These are phyloP conservation scores for Nidula niveotomentosa DNA, from an alignment of 1,284 basidiomycete species.

Conservation along the genomic window DNA sequence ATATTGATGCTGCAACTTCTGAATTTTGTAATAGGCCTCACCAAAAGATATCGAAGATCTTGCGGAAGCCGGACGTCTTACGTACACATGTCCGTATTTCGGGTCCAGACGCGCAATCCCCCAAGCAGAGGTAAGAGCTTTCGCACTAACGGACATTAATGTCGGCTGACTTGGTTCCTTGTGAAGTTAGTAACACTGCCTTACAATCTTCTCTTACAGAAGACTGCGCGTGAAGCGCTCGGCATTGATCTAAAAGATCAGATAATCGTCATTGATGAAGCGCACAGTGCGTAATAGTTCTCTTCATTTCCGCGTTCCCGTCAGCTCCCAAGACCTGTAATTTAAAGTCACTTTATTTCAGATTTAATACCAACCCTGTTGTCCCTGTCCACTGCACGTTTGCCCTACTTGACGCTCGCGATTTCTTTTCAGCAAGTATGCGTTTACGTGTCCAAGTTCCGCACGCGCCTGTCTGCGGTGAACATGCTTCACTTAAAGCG, in stretches of 20 bases:
- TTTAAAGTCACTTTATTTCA: conserved; percentile 23
- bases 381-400: conserved; percentile 76
- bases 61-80: conserved; percentile 64
- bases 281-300: conserved; percentile 73
- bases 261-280: conserved; percentile 93
- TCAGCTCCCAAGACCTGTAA: not conserved
- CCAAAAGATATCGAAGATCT: conserved; percentile 97
- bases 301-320: not conserved
- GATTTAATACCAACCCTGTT: conserved; percentile 89
- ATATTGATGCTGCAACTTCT: not conserved
- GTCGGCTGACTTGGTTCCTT: conserved; percentile 17
- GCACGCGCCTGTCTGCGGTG: conserved; percentile 66
- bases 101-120: conserved; percentile 85
- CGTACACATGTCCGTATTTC: conserved; percentile 91
- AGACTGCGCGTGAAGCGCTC: conserved; percentile 82
- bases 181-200: conserved; percentile 84
- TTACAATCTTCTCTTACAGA: conserved; percentile 91
- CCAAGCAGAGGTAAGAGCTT: conserved; percentile 76
- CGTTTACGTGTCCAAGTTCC: conserved; percentile 81
- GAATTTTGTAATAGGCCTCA: conserved; percentile 53
- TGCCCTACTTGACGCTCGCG: conserved; percentile 60
- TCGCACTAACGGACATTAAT: not conserved
- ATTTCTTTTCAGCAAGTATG: conserved; percentile 78
- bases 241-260: conserved; percentile 84
- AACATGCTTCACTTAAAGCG: conserved; percentile 85